A percentile compares a stretch with the other conserved stretches of the same genome.
These are phyloP conservation scores for Myxozyma geophila DNA, from an alignment of 805 yeast genomes.

Conservation along the genomic window DNA sequence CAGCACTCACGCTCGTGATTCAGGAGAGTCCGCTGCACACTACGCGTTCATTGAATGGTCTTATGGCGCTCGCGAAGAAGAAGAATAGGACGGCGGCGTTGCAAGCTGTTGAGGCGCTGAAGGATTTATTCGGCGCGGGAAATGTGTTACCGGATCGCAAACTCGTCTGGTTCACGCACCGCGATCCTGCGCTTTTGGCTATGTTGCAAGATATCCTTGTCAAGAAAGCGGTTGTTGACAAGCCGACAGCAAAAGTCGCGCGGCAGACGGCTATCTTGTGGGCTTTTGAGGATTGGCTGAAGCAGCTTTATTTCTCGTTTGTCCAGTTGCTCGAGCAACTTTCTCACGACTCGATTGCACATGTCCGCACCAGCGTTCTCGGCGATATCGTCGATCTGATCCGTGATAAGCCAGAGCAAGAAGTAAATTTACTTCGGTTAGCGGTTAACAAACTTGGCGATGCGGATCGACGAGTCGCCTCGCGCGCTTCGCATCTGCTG, in stretches of 20 bases:
- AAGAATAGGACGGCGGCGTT: slow-evolving; percentile 92
- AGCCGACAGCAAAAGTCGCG: slow-evolving; percentile 41
- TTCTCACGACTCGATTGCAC: slow-evolving; percentile 88
- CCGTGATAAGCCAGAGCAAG: slow-evolving; percentile 93
- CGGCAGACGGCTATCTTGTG: slow-evolving; percentile 66
- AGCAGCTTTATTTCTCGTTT: slow-evolving; percentile 73
- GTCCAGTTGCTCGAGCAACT: slow-evolving; percentile 76
- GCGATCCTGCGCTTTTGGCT: slow-evolving; percentile 41
- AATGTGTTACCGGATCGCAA: slow-evolving; percentile 83
- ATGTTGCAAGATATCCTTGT: slow-evolving; percentile 45
- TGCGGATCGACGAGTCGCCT: slow-evolving; percentile 83
- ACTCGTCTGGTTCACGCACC: slow-evolving; percentile 76
- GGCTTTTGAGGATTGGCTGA: slow-evolving; percentile 89
- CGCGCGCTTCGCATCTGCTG: slow-evolving; percentile 82
- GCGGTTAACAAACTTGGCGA: slow-evolving; percentile 97
- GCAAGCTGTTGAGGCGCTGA: slow-evolving; percentile 85
- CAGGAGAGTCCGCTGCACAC: slow-evolving; percentile 97
- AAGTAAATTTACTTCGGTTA: slow-evolving; percentile 81
- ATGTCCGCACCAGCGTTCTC: slow-evolving; percentile 78
- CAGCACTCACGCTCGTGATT: slow-evolving; percentile 87
- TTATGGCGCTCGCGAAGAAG: slow-evolving; percentile 79
- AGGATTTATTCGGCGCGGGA: slow-evolving; percentile 84
- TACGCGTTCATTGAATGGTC: slow-evolving; percentile 76
- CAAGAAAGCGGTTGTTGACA: slow-evolving; percentile 41
- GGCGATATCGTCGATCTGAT: slow-evolving; percentile 78